A percentile compares a stretch with the other conserved stretches of the same genome.
Conservation (phyloP, 352 stramenopile species). For the Globisporangium parvum region DNA sequence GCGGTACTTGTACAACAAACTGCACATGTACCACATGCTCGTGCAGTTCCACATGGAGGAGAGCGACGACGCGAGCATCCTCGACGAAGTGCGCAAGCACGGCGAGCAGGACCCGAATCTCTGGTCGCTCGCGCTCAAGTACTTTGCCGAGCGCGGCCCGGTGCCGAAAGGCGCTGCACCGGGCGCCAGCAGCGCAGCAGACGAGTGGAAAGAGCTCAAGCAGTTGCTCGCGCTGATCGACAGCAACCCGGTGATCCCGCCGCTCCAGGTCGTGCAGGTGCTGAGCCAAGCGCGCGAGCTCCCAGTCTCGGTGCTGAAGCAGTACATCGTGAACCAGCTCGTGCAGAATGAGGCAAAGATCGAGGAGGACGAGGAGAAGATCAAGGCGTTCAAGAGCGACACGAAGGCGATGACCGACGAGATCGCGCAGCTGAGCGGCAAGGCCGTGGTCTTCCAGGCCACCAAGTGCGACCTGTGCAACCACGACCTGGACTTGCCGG, state of each 20-base stretch:
- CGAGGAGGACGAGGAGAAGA: conserved; percentile 82
- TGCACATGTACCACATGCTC: too few species aligned
- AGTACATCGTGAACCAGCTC: conserved; percentile 85
- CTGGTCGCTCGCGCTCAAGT: conserved; percentile 87
- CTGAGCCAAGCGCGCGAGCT: conserved; percentile 78
- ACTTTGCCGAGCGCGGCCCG: conserved; percentile 84
- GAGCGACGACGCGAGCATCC: too few species aligned
- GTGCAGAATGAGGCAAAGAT: conserved; percentile 76
- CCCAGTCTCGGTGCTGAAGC: conserved; percentile 74
- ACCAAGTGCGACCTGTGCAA: conserved; percentile 89
- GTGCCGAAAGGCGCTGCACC: conserved; percentile 51
- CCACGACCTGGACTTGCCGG: conserved; percentile 86
- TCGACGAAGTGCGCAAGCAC: too few species aligned
- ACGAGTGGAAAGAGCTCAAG: conserved; percentile 79
- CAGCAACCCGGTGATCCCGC: conserved; percentile 73
- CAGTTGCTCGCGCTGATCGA: conserved; percentile 75
- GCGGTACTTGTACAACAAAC: too few species aligned
- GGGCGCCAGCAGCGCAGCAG: conserved; percentile 14
- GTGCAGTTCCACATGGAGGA: too few species aligned
- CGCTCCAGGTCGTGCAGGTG: conserved; percentile 82
- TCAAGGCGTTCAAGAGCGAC: conserved; percentile 80
- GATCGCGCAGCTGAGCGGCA: conserved; percentile 74
- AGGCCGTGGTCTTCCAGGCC: conserved; percentile 86
- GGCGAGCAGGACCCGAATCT: conserved; percentile 83
- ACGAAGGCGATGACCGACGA: conserved; percentile 90